Conservation (phyloP, 2,329 filamentous ascomycete genomes). For the Xylariaceae sp. region DNA sequence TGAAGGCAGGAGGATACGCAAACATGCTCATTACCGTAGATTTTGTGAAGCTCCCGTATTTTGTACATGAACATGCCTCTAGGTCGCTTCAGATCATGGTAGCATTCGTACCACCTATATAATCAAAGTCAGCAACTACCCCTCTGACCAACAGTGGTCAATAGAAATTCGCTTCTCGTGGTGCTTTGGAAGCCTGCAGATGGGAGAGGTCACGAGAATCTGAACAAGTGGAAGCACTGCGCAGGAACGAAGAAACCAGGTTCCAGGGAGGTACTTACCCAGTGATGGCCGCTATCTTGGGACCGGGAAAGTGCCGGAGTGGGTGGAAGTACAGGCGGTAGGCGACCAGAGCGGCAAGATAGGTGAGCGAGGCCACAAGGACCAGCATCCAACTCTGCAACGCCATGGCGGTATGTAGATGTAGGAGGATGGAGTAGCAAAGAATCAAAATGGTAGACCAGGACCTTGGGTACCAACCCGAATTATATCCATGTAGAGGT, state of each 20-base stretch:
- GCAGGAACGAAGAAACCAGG: no score
- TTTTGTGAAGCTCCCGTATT: conserved; percentile 10
- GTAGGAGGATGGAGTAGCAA: no score
- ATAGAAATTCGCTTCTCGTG: no score
- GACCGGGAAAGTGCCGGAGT: neutral
- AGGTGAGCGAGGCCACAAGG: neutral
- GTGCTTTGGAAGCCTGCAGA: no score
- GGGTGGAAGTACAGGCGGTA: neutral
- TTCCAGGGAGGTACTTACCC: no score
- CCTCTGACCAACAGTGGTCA: no score
- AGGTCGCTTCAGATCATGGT: conserved; percentile 37
- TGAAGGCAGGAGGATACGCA: neutral
- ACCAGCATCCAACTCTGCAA: neutral
- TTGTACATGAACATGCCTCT: conserved; percentile 19
- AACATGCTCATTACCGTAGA: conserved; percentile 7
- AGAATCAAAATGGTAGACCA: no score
- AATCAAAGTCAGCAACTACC: no score
- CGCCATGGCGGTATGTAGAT: neutral
- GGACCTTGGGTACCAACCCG: no score
- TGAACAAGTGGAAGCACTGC: no score
- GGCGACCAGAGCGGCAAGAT: neutral
- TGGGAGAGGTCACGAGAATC: no score
- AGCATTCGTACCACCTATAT: conserved; percentile 15
- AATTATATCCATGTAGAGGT: no score
- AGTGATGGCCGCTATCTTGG: neutral